Conservation (phyloP, 495 filamentous ascomycete genomes). For the Darksidea phi region DNA sequence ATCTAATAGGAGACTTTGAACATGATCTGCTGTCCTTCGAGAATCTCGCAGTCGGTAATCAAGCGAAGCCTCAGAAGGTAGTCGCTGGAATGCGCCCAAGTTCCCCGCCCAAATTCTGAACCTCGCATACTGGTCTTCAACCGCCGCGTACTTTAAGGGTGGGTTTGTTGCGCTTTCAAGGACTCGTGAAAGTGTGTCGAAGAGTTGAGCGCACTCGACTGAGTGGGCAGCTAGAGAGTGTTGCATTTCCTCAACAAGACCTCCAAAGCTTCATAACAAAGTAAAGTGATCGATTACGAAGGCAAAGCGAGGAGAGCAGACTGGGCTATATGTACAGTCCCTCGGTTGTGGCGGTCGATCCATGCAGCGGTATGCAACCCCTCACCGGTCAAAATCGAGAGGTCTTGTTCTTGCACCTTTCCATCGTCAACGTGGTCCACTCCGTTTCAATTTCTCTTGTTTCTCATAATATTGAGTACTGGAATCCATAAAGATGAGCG, state of each 20-base stretch:
- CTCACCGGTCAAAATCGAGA: too few relatives aligned
- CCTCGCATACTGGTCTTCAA: conserved; percentile 15
- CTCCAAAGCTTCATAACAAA: too few relatives aligned
- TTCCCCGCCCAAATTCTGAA: conserved; percentile 32
- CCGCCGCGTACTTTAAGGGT: background rate
- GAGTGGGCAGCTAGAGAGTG: background rate
- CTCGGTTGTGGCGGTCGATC: background rate
- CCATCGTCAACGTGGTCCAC: too few relatives aligned
- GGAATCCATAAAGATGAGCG: conserved; percentile 21
- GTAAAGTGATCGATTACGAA: too few relatives aligned
- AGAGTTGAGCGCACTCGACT: conserved; percentile 2
- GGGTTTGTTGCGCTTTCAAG: background rate
- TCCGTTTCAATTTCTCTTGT: too few relatives aligned
- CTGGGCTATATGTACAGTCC: conserved; percentile 2
- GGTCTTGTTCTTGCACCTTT: too few relatives aligned
- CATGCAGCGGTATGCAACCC: too few relatives aligned
- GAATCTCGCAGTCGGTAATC: conserved; percentile 38
- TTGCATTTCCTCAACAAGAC: too few relatives aligned
- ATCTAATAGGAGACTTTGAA: conserved; percentile 33
- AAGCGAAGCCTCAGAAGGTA: conserved; percentile 23
- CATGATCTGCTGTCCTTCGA: conserved; percentile 27
- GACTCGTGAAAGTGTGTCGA: background rate
- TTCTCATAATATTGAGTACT: background rate
- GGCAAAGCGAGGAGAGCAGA: background rate
- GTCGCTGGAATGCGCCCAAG: conserved; percentile 21